Conservation (phyloP, 768 basidiomycete species). For the Mycena maculata region DNA sequence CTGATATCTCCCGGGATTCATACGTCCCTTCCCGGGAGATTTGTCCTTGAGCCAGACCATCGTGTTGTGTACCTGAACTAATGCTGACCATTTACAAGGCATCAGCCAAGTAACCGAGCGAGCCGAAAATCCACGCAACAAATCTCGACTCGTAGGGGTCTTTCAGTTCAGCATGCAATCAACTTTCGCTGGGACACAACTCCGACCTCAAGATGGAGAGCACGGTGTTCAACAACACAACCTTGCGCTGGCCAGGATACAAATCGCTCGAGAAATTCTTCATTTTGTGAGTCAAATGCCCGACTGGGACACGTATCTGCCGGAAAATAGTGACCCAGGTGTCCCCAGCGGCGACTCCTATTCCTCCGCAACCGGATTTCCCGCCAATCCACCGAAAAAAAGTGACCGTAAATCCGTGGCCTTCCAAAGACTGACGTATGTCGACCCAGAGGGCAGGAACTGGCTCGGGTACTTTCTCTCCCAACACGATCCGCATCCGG, state of each 20-base stretch:
- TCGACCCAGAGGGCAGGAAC: conserved; percentile 61
- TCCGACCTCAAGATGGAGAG: conserved; percentile 6
- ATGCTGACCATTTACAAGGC: no score
- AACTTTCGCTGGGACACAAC: no score
- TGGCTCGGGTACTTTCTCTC: conserved; percentile 73
- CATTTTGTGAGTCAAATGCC: conserved; percentile 59
- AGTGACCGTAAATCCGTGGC: conserved; percentile 59
- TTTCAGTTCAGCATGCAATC: no score
- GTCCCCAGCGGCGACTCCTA: conserved; percentile 74
- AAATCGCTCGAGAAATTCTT: conserved; percentile 54
- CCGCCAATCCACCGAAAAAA: conserved; percentile 48
- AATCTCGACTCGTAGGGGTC: no score
- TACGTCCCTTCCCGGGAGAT: no score
- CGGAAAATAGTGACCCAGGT: not conserved
- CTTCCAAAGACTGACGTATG: conserved; percentile 63
- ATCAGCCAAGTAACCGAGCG: no score
- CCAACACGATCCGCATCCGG: conserved; percentile 51
- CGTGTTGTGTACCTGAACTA: no score
- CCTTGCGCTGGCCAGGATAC: conserved; percentile 56
- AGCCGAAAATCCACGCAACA: no score
- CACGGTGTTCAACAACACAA: conserved; percentile 6
- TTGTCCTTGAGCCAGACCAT: no score
- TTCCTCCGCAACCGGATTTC: conserved; percentile 55
- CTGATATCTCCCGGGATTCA: no score
- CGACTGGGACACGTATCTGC: no score